Percentiles rank a stretch among this genome's conserved stretches.
phyloP scores from a whole-genome alignment of 2,329 filamentous ascomycete species.

The Fusarium sp. region DNA sequence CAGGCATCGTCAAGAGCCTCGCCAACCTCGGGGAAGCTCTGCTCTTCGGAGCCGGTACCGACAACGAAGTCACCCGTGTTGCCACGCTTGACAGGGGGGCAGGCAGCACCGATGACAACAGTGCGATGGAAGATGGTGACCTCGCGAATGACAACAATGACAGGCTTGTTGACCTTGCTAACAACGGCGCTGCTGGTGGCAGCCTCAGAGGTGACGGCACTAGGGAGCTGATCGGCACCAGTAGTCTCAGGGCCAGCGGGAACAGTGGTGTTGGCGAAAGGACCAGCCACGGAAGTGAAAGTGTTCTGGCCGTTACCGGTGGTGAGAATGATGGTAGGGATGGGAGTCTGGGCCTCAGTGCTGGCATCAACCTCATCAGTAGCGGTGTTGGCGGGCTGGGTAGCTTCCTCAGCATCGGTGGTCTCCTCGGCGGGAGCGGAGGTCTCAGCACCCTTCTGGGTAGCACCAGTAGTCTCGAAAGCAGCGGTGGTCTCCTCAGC shows the following conservation, averaged over 20 bases:
- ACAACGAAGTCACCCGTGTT: constrained; percentile 41
- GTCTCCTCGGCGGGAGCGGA: constrained; percentile 27
- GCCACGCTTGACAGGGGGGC: constrained; percentile 43
- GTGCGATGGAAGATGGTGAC: constrained; percentile 44
- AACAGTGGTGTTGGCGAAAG: constrained; percentile 39
- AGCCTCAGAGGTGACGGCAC: constrained; percentile 20
- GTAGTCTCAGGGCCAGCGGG: constrained; percentile 21
- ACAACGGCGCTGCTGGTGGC: constrained; percentile 35
- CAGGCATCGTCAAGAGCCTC: constrained; percentile 44
- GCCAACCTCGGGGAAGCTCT: constrained; percentile 39
- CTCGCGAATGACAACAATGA: constrained; percentile 41
- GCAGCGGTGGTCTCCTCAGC: constrained; percentile 26
- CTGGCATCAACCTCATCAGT: constrained; percentile 26
- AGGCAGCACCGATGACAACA: constrained; percentile 45
- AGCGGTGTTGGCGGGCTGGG: constrained; percentile 29
- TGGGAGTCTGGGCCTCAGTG: constrained; percentile 16
- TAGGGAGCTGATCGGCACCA: constrained; percentile 19
- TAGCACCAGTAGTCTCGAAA: constrained; percentile 19
- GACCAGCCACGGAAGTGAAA: constrained; percentile 24
- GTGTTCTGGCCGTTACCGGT: constrained; percentile 34
- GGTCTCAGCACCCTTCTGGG: constrained; percentile 13
- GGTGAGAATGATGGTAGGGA: constrained; percentile 37
- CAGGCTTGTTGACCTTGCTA: constrained; percentile 36
- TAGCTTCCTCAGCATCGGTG: constrained; percentile 22
- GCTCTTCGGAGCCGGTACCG: constrained; percentile 36